Base-by-base conservation (phyloP, 2,329 filamentous ascomycete genomes). In the Lecanicillium sp. region DNA sequence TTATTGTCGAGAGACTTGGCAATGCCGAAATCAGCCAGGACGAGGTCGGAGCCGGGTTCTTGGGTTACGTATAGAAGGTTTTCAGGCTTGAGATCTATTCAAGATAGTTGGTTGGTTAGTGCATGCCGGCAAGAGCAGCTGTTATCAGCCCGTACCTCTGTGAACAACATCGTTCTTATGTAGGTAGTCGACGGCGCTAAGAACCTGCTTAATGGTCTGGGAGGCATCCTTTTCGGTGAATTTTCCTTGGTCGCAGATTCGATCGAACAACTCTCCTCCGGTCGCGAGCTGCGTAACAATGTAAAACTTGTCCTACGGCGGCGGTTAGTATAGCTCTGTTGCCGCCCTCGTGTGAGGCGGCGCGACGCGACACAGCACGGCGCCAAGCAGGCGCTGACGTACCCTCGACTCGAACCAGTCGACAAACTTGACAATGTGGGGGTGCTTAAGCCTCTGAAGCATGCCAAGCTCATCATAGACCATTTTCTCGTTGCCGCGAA, bases 371-470 rank as follows among this genome's bases (percentile, higher is more conserved):
- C 11, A 25, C 22, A 11, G 22, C 22, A 11, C 6, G 6, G 22
- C 22, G n/a, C 11, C 9, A 37, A 27, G 27, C 27, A 33, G 13
- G 30, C 37, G 33, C 33, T 19, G 28, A 54, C 80, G 50, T 67
- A 94, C 88, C 67, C 88, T 86, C 41, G 90, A 97, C 68, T 98
- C 92, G 59, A 98, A 98, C 90, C 92, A 98, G 62, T 98, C 92
- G 51, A 92, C 84, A 58, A 98, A 98, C 51, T 83, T 82, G 66
- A 98, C 92, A 59, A 98, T 98, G 64, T 97, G 87, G 38, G 87
- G 85, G 61, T 98, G 92, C 57, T 88, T 77, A 57, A 98, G 78
- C 43, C 79, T 78, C 66, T 96, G 88, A 48, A 98, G 75, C 79
- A 98, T 88, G 50, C 88, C 77, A 53, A 98, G 74, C 69, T 98